Evolutionary conservation across 225 moss, liverwort and hornwort genomes (phyloP).

Genomic region (Rhytidiadelphus loreus): DNA sequence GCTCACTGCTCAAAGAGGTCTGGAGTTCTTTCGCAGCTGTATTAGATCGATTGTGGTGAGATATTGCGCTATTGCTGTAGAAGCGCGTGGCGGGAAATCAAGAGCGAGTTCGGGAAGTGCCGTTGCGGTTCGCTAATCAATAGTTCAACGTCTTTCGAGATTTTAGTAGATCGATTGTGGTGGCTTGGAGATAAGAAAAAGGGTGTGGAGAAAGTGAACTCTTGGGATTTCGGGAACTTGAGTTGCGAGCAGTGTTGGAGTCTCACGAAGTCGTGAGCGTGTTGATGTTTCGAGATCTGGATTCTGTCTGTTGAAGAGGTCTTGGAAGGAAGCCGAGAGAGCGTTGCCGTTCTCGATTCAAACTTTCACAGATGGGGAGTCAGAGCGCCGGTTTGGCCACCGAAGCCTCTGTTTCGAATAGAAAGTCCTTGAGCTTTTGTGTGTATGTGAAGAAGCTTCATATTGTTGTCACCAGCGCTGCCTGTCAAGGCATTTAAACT

Average conservation of each 20-base stretch:
- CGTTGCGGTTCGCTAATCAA: neutral
- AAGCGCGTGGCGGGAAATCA: neutral
- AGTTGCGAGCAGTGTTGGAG: neutral
- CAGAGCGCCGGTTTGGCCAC: neutral
- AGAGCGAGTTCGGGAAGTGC: neutral
- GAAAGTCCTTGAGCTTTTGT: neutral
- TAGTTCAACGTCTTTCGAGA: neutral
- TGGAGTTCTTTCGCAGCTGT: neutral
- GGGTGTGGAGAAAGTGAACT: neutral
- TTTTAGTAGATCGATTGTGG: neutral
- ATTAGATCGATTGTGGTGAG: neutral
- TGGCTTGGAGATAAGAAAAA: neutral
- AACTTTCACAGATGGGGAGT: neutral
- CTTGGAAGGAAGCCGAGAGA: neutral
- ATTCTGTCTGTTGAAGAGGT: neutral
- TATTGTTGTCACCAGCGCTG: neutral
- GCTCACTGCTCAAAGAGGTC: neutral
- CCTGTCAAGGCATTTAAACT: neutral
- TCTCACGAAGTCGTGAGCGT: neutral
- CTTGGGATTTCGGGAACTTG: neutral
- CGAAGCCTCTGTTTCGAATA: neutral
- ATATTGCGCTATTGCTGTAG: neutral
- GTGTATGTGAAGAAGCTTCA: constrained; percentile 5
- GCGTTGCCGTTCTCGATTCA: too few relatives aligned
- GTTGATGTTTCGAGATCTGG: neutral